A percentile compares a stretch with the other conserved stretches of the same genome.
These are phyloP conservation scores for Aspergillus kassunensis DNA, from an alignment of 495 filamentous ascomycete species.

Conservation along the genomic window DNA sequence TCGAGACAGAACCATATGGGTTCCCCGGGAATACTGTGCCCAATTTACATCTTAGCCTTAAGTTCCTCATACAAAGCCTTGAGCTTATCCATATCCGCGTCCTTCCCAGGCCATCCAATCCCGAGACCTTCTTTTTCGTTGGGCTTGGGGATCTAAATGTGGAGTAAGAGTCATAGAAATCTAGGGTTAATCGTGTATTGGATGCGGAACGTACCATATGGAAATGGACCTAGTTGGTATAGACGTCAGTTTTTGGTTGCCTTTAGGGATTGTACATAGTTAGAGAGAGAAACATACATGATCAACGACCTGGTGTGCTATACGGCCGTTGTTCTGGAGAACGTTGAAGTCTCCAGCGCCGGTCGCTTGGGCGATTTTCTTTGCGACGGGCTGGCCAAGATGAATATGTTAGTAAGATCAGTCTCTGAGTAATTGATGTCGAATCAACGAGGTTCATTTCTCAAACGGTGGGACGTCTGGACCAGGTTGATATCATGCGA, in stretches of 20 bases:
- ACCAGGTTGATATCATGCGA: neutral
- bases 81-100: constrained; percentile 75
- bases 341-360: constrained; percentile 85
- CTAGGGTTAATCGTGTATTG: neutral
- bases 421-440: too few relatives aligned
- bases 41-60: constrained; percentile 77
- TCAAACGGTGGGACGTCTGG: neutral
- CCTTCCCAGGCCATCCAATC: constrained; percentile 75
- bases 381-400: constrained; percentile 66
- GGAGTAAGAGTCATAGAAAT: neutral
- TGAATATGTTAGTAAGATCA: neutral
- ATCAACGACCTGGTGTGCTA: constrained; percentile 92
- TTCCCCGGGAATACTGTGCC: too few relatives aligned
- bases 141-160: constrained; percentile 95
- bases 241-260: neutral
- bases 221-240: constrained; percentile 67
- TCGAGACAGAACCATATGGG: neutral
- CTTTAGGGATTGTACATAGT: neutral
- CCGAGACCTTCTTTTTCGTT: constrained; percentile 76
- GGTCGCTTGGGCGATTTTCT: constrained; percentile 75
- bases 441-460: too few relatives aligned
- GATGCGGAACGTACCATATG: constrained; percentile 65
- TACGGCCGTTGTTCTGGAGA: constrained; percentile 90
- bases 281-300: constrained; percentile 57
- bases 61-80: constrained; percentile 77